A percentile compares a stretch with the other conserved stretches of the same genome.
phyloP scores from a whole-genome alignment of 2,329 filamentous ascomycete genomes.

The Nemania sp. region DNA sequence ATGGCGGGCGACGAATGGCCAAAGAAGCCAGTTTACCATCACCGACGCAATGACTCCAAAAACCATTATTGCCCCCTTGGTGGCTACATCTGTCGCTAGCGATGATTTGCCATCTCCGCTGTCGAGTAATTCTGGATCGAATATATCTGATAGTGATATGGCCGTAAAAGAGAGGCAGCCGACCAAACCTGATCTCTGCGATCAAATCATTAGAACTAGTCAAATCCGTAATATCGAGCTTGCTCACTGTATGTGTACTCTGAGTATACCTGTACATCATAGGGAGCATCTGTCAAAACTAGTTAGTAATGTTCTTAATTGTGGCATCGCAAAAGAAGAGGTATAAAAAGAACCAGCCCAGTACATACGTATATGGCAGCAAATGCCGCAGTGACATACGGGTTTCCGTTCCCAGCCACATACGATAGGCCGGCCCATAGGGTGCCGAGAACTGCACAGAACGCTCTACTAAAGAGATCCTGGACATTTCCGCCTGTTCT shows the following conservation, averaged over 20 bases:
- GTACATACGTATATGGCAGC: conserved; percentile 50
- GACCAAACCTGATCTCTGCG: conserved; percentile 58
- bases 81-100: conserved; percentile 48
- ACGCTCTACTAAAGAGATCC: conserved; percentile 57
- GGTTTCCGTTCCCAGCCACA: conserved; percentile 55
- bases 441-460: conserved; percentile 56
- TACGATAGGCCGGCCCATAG: conserved; percentile 59
- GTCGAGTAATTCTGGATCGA: too few species aligned
- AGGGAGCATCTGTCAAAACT: conserved; percentile 53
- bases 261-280: conserved; percentile 62
- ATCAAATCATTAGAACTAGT: conserved; percentile 3
- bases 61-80: conserved; percentile 55
- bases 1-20: conserved; percentile 65
- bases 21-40: conserved; percentile 62
- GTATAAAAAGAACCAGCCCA: neutral
- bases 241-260: conserved; percentile 55
- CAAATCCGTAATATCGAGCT: neutral
- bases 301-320: conserved; percentile 5
- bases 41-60: conserved; percentile 59
- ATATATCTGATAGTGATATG: conserved; percentile 52
- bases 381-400: conserved; percentile 60
- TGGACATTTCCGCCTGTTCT: conserved; percentile 62
- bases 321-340: neutral
- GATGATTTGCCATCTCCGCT: conserved; percentile 42
- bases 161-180: conserved; percentile 47